Evolutionary conservation across 768 basidiomycete genomes (phyloP), one percentile per base, ranked within the genome.

Genomic region (Boletus rex-veris): DNA sequence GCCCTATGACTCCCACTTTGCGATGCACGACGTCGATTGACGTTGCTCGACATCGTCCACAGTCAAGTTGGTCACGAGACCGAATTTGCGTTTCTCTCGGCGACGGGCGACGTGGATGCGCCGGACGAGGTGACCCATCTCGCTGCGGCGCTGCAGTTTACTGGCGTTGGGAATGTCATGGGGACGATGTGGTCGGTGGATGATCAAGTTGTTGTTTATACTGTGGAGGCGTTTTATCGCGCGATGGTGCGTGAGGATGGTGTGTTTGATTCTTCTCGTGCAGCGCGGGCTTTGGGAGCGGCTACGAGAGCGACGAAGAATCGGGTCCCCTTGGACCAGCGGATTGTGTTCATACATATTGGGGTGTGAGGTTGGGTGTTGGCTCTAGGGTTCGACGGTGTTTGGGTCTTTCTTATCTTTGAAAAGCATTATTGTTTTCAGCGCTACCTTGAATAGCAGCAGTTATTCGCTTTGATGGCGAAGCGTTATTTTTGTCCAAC

Each of bases 131-230:
- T 64, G 19, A 45, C 70, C 7, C 71, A 72, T 48, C 61, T 72
- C 28, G 63, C 67, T 6, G 68, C 71, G 6, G 68, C 62, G 3
- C 43, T 71, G 57, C 63, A 71, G 18, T 60, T 67, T 15, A 53
- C 67, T 3, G 71, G 71, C 3, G 57, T 59, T 36, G 47, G 56
- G 14, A 64, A 62, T 18, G 70, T 71, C 2, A 51, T 72, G 10
- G 71, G 64, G 39, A 72, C 70, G 40, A 64, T 66, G 65, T 68
- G 67, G 69, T 55, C 58, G 14, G 66, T 72, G 21, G 55, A 60
- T 0, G 71, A 70, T 38, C 18, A 39, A 14, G 57, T 57, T 6
- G 67, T 58, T 2, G 28, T 44, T 16, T 18, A 58, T 21, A 64
- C 24, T 3, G 53, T 63, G 10, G 38, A 45, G 28, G 59, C 55